Base-by-base conservation (phyloP, 2,329 filamentous ascomycete species). In the Endothia cerciana region DNA sequence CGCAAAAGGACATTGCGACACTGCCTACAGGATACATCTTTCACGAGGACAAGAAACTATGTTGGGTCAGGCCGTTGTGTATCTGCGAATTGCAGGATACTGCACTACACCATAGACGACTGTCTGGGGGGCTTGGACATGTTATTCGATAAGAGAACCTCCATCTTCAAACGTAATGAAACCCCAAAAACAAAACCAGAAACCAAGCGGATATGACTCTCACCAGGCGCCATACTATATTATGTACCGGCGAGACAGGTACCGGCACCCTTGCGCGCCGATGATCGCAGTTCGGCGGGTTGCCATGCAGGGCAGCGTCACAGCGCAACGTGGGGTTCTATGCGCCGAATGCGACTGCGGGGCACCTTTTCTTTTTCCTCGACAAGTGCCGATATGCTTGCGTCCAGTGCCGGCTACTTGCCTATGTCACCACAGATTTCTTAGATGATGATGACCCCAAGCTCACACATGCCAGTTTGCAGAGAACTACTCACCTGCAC, bases 131-230 rank as follows among this genome's bases (percentile, higher is more conserved):
- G 51, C 61, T 60, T 49, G 45, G 49, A 33, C 56, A 58, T 66
- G 56, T 63, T 63, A 60, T 66, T 58, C 30, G 47, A 40, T 43
- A 63, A 25, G 53, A 45, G 60, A 55, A 13, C 38, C 53, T 22
- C 17, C 38, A 33, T 49, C 53, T 65, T 30, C 64, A 36, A 68
- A 58, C 56, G 53, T 66, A 66, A 66, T 68, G 66, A 66, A 63
- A 58, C 45, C 33, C 6, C 36, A 61, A 57, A 43, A 49, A 51
- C 17, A 61, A 25, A 43, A 19, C 6, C 19, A 17, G n/a, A n/a
- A 47, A 36, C 40, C 38, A 51, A 19, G 25, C 28, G 2, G 17
- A 47, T n/a, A 58, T 58, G 55, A 41, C 25, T 59, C 15, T 11
- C n/a, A 59, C 40, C 8, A 30, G 15, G 25, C 30, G 7, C 19